These are phyloP conservation scores for Quercus tomentella DNA, from an alignment of 331 rosid genomes.

Conservation along the genomic window DNA sequence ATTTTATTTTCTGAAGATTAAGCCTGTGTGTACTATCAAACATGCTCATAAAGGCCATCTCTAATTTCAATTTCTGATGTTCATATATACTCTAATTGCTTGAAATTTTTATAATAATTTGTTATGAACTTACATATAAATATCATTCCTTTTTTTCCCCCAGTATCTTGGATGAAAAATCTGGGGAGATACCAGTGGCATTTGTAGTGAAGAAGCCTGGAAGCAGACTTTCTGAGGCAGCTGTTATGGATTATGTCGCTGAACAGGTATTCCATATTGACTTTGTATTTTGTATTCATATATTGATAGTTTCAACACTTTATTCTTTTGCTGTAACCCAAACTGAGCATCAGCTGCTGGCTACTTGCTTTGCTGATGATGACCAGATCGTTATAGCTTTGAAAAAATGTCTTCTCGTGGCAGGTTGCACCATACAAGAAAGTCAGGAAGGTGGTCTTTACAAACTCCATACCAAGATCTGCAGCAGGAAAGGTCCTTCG, in stretches of 20 bases:
- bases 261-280: slow-evolving; percentile 40
- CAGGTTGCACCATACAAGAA: slow-evolving; percentile 87
- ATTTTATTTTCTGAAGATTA: background rate
- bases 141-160: slow-evolving; percentile 6
- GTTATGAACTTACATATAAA: background rate
- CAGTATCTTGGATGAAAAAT: slow-evolving; percentile 54
- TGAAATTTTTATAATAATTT: background rate
- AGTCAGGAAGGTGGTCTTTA: slow-evolving; percentile 68
- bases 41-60: background rate
- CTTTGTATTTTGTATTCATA: background rate
- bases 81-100: background rate
- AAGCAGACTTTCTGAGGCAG: slow-evolving; percentile 40
- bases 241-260: slow-evolving; percentile 57
- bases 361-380: background rate
- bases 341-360: background rate
- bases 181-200: slow-evolving; percentile 82
- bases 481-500: slow-evolving; percentile 83
- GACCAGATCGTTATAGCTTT: background rate
- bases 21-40: background rate
- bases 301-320: background rate
- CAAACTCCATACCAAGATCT: slow-evolving; percentile 64
- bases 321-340: background rate
- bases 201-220: slow-evolving; percentile 66
- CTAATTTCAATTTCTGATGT: background rate
- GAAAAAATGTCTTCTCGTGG: background rate